Percentiles rank a stretch among this genome's conserved stretches.
phyloP scores from a whole-genome alignment of 805 yeast species.

The Kuraishia ogatae region DNA sequence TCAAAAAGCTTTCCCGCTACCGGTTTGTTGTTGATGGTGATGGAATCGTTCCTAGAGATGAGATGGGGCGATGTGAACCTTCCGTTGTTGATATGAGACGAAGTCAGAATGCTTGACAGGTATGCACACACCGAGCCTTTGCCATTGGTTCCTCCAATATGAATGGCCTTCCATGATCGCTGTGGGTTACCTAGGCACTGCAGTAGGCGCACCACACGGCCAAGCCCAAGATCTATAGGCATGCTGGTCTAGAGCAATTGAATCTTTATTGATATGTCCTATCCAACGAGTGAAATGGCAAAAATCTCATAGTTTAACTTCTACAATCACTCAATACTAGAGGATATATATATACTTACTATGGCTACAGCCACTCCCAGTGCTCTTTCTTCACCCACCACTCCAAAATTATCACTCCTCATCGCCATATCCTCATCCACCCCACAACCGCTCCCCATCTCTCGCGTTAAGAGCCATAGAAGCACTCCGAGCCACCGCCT shows the following conservation, averaged over 20 bases:
- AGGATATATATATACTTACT: no score
- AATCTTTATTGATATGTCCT: background rate
- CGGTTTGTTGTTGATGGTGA: conserved; percentile 53
- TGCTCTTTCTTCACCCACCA: no score
- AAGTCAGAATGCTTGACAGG: conserved; percentile 52
- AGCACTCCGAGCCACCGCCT: no score
- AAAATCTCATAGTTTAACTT: no score
- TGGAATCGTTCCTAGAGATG: conserved; percentile 63
- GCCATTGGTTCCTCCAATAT: conserved; percentile 95
- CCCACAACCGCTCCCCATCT: no score
- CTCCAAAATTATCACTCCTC: no score
- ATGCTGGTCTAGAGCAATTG: conserved; percentile 12
- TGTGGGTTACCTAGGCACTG: conserved; percentile 63
- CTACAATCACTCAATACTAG: no score
- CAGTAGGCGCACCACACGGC: conserved; percentile 39
- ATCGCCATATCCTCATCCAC: no score
- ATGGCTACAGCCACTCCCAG: no score
- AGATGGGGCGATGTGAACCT: conserved; percentile 88
- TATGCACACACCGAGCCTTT: conserved; percentile 91
- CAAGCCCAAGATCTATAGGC: conserved; percentile 53
- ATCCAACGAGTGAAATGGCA: background rate
- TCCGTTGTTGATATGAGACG: conserved; percentile 48
- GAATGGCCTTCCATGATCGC: conserved; percentile 53
- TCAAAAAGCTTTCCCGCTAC: conserved; percentile 39
- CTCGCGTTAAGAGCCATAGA: no score